Base-by-base conservation (phyloP, 2,329 filamentous ascomycete species). In the Acarospora socialis region DNA sequence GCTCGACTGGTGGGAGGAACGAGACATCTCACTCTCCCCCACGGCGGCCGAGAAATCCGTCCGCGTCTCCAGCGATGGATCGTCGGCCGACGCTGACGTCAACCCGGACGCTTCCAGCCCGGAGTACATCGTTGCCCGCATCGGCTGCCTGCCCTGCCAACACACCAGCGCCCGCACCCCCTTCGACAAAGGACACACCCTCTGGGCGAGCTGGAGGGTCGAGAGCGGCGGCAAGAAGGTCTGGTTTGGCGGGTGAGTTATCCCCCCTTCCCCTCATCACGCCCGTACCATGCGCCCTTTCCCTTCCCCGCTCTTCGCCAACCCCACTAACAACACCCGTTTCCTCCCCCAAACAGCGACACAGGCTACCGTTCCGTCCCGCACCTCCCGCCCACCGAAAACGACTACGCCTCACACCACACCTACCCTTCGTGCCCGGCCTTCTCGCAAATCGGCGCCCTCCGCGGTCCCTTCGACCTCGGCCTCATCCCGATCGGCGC, bases 401-500 rank as follows among this genome's bases (percentile, higher is more conserved):
- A 92, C 51, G 82, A 92, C 57, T 83, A 83, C 51, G 68, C 65
- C 5, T 60, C 71, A 0, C 70, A 76, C 36, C 74, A 76, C 45
- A 61, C 74, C 10, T 61, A 76, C 31, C 83, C 86, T 4, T 59
- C 64, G 14, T 92, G 81, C 50, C 86, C 86, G 5, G 82, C 84
- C 30, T 94, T 94, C 59, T 69, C 71, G 40, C 68, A 92, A 53
- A 84, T 94, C 40, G 87, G 87, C 39, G 59, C 73, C 10, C 66
- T 77, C 32, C 68, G 82, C 20, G 86, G 87, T 0, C 82, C 83
- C 0, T 93, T 94, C 47, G 83, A 94, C 52, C 68, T 95, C 5
- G 87, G 87, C 0, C 59, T 94, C 34, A 90, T 95, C 42, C 87
- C 87, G 22, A 94, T 95, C 44, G 87, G 87, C 32, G 87, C 86